Evolutionary conservation across 2,329 filamentous ascomycete genomes (phyloP), one percentile per base, ranked within the genome.

Genomic region (Verticillium alfalfae): DNA sequence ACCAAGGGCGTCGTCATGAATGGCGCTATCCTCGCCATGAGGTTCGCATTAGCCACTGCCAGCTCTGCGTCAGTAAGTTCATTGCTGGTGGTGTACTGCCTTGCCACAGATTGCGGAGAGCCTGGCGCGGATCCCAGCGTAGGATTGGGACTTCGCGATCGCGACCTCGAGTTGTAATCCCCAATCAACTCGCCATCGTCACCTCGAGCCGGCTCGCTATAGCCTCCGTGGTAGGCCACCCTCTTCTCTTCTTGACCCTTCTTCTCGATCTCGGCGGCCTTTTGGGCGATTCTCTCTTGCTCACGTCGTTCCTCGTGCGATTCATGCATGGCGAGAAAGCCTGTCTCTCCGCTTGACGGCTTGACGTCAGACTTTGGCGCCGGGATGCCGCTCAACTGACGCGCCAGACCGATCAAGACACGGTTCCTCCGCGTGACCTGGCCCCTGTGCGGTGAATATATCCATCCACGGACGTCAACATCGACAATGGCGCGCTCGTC

Each of bases 391-490:
- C 93, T 96, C 52, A 99, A 78, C 69, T 95, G 90, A 60, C 93
- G 84, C 15, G 94, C 94, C 31, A 98, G 81, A 0, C 93, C 92
- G 60, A 99, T 87, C 69, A 97, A 81, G 64, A 98, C 81, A 41
- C 95, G 85, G 70, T 97, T 96, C 70, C 92, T 92, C 67, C 93
- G 85, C 34, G 86, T 94, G 84, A 97, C 88, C 4, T 92, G 93
- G 0, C 92, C 93, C 66, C 83, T 84, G 69, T 94, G 91, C 18
- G 94, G 94, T 45, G 88, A 87, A 74, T 97, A 99, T 59, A 98
- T 85, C 95, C 96, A 99, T 15, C 95, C 95, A 67, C 94, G 85
- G 31, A 99, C 92, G 72, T 99, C 94, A 6, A 98, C 92, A 71
- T 98, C 94, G 1, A 97, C 91, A 4, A 97, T 81, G 0, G 93